Conservation (phyloP, 371 early-diverging fungal genomes). For the Mortierella sp. region DNA sequence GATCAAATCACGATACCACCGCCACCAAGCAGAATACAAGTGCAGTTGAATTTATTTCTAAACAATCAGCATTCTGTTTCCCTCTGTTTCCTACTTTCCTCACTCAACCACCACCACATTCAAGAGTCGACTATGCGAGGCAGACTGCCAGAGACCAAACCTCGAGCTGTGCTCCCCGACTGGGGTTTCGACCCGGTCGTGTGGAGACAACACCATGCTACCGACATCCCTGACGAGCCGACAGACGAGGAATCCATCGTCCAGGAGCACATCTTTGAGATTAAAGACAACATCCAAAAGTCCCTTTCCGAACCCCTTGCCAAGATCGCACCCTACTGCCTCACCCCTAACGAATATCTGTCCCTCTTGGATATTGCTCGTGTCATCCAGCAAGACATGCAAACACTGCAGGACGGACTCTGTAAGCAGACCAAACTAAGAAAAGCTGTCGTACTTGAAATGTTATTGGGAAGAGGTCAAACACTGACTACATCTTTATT, state of each 20-base stretch:
- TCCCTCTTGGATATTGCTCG: conserved; percentile 10
- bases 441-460: too few species aligned
- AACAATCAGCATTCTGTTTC: too few species aligned
- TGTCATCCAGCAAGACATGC: conserved; percentile 23
- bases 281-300: neutral
- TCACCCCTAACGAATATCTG: neutral
- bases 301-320: neutral
- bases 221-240: neutral
- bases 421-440: conserved; percentile 15
- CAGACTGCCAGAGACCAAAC: neutral
- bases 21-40: too few species aligned
- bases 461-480: too few species aligned
- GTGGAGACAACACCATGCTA: neutral
- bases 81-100: too few species aligned
- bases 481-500: neutral
- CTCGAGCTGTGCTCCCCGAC: neutral
- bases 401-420: conserved; percentile 17
- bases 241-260: conserved; percentile 18
- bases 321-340: neutral
- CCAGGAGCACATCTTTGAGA: neutral
- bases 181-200: neutral
- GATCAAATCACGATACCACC: too few species aligned
- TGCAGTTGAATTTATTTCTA: too few species aligned
- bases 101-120: neutral
- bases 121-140: too few species aligned